phyloP scores from a whole-genome alignment of 768 basidiomycete species.

The Inosperma sp. region DNA sequence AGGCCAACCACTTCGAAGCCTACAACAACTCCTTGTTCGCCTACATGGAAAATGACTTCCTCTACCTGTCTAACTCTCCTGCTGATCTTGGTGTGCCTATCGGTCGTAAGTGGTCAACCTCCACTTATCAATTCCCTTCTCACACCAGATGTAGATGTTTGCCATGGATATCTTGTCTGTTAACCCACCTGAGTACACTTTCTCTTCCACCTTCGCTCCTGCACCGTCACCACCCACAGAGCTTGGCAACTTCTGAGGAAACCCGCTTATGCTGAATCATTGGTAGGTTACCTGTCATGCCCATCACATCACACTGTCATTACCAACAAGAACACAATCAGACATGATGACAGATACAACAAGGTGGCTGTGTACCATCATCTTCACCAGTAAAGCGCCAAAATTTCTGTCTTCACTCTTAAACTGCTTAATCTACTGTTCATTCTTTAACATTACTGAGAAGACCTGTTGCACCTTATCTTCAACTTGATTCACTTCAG shows the following conservation, averaged over 20 bases:
- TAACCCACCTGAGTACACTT: slow-evolving; percentile 52
- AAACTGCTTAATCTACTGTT: no score
- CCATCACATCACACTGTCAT: no score
- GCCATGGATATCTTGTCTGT: slow-evolving; percentile 61
- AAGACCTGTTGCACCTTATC: no score
- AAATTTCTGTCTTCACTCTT: no score
- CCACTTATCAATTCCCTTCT: slow-evolving; percentile 7
- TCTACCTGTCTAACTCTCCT: slow-evolving; percentile 70
- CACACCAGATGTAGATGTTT: slow-evolving; percentile 43
- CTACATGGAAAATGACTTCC: slow-evolving; percentile 49
- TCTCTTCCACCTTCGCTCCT: slow-evolving; percentile 49
- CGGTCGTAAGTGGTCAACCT: slow-evolving; percentile 48
- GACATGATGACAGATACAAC: no score
- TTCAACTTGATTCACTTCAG: no score
- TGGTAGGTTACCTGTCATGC: no score
- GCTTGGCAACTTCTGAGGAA: slow-evolving; percentile 54
- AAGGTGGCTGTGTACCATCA: no score
- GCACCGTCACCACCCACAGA: slow-evolving; percentile 59
- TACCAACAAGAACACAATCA: no score
- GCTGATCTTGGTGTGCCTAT: slow-evolving; percentile 61
- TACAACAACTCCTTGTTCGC: slow-evolving; percentile 42
- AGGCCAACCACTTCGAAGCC: slow-evolving; percentile 15
- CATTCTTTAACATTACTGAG: no score
- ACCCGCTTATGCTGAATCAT: no score
- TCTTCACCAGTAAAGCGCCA: no score